Evolutionary conservation across 345 rosid species (phyloP).

Genomic region (Iberis pinnata): DNA sequence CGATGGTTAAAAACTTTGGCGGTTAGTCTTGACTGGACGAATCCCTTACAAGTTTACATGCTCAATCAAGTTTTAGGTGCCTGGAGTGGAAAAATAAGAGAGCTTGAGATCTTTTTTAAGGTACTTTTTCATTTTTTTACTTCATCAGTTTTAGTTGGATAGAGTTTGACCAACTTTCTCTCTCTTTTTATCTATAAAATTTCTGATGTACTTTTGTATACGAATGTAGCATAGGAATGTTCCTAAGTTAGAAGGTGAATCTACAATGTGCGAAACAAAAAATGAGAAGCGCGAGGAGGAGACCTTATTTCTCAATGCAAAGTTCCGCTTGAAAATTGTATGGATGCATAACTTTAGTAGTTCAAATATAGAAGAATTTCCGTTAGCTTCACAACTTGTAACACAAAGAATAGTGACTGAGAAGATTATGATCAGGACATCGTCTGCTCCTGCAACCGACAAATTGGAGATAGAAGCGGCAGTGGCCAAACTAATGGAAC

Average conservation of each 20-base stretch:
- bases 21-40: slow-evolving; percentile 6
- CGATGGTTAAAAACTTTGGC: not conserved
- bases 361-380: not conserved
- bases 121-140: too few species aligned
- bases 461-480: not conserved
- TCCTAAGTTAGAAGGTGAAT: not conserved
- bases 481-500: slow-evolving; percentile 2
- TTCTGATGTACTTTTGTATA: not conserved
- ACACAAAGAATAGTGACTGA: not conserved
- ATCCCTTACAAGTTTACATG: slow-evolving; percentile 2
- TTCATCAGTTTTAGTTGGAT: not conserved
- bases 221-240: not conserved
- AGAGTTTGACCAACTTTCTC: not conserved
- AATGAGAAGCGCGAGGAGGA: not conserved
- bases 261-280: not conserved
- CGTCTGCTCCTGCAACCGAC: slow-evolving; percentile 33
- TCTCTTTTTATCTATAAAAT: not conserved
- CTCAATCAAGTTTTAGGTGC: not conserved
- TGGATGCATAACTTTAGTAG: not conserved
- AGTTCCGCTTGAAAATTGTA: not conserved
- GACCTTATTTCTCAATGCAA: not conserved
- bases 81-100: not conserved
- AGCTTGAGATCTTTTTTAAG: slow-evolving; percentile 9
- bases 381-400: not conserved
- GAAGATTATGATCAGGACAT: slow-evolving; percentile 32